A percentile compares a stretch with the other conserved stretches of the same genome.
Evolutionary conservation across 768 basidiomycete species (phyloP).

Genomic region (Lyophyllum decastes): DNA sequence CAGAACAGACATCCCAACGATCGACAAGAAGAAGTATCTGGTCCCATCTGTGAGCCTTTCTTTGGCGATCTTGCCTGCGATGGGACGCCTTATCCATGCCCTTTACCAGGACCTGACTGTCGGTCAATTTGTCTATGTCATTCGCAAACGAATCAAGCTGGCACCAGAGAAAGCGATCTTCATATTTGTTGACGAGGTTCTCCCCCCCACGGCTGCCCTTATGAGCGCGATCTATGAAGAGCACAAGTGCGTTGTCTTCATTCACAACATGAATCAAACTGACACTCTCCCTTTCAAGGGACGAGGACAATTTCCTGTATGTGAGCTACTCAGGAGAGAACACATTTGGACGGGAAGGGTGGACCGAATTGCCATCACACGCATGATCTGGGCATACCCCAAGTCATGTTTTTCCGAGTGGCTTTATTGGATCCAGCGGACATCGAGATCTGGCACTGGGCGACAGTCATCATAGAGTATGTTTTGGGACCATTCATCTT

Average conservation of each 20-base stretch:
- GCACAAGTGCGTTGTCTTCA: constrained; percentile 78
- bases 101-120: constrained; percentile 83
- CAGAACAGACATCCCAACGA: constrained; percentile 96
- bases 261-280: constrained; percentile 18
- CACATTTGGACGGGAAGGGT: constrained; percentile 73
- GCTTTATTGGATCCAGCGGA: constrained; percentile 21
- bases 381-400: constrained; percentile 31
- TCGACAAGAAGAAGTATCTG: constrained; percentile 99
- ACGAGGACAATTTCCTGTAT: constrained; percentile 98
- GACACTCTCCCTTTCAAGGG: constrained; percentile 56
- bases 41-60: constrained; percentile 84
- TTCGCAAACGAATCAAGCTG: constrained; percentile 99
- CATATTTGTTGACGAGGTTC: constrained; percentile 98
- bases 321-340: constrained; percentile 99
- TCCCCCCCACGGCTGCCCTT: constrained; percentile 95
- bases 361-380: constrained; percentile 47
- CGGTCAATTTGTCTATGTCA: constrained; percentile 99
- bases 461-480: constrained; percentile 15
- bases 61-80: constrained; percentile 8
- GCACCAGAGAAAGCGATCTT: constrained; percentile 99
- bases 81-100: not conserved
- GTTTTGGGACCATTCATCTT: constrained; percentile 8
- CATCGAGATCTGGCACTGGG: constrained; percentile 17
- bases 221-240: constrained; percentile 99
- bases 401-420: constrained; percentile 13